These are phyloP conservation scores for Fusarium temperatum DNA, from an alignment of 2,329 filamentous ascomycete genomes.

Conservation along the genomic window DNA sequence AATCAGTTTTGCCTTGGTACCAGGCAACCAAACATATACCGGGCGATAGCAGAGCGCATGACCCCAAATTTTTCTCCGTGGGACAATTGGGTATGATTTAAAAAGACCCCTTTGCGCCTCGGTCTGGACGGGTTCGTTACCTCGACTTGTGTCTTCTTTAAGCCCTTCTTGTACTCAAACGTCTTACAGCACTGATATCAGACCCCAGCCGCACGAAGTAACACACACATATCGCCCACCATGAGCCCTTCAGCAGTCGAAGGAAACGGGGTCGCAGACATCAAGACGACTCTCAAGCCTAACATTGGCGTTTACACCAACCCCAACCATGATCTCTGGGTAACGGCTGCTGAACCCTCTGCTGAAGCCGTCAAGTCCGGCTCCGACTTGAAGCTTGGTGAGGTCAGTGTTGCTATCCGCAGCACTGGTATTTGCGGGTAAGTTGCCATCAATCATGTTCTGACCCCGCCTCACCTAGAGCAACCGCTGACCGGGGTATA, in stretches of 20 bases:
- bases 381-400: slow-evolving; percentile 75
- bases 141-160: slow-evolving; percentile 26
- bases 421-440: slow-evolving; percentile 97
- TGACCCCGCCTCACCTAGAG: slow-evolving; percentile 8
- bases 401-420: slow-evolving; percentile 89
- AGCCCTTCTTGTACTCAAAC: slow-evolving; percentile 8
- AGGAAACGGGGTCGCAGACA: slow-evolving; percentile 34
- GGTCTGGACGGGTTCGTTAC: slow-evolving; percentile 9
- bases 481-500: slow-evolving; percentile 47
- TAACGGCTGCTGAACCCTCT: slow-evolving; percentile 79
- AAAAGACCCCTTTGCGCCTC: slow-evolving; percentile 35
- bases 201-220: slow-evolving; percentile 16
- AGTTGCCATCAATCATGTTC: slow-evolving; percentile 31
- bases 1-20: slow-evolving; percentile 41
- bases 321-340: slow-evolving; percentile 90
- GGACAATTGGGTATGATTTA: slow-evolving; percentile 33
- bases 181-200: slow-evolving; percentile 11
- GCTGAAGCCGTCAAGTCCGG: slow-evolving; percentile 77
- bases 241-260: slow-evolving; percentile 51
- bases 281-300: slow-evolving; percentile 63
- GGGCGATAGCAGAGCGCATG: slow-evolving; percentile 41
- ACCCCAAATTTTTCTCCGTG: slow-evolving; percentile 40
- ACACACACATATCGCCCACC: slow-evolving; percentile 16
- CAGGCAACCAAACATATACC: slow-evolving; percentile 43
- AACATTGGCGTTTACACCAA: slow-evolving; percentile 99